Evolutionary conservation across 257 asterid species (phyloP), one percentile per base, ranked within the genome.

Genomic region (Lycium barbarum): DNA sequence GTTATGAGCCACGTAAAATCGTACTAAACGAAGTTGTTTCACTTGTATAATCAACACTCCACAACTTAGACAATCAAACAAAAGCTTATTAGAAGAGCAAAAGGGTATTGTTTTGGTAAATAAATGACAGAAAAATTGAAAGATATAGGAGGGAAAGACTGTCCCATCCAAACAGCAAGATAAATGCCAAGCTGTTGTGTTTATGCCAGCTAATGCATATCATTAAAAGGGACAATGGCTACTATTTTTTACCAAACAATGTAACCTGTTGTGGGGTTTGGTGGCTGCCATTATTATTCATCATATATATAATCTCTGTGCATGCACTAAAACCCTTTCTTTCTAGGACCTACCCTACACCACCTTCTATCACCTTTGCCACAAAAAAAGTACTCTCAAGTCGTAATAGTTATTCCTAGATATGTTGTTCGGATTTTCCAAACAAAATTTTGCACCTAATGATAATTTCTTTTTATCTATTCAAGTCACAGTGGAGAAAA

Each of bases 231-330:
- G 9, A 26, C 47, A 76, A 26, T 76, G 62, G 59, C 47, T 51
- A 76, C 82, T 51, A 45, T 14, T 49, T 76, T 78, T 53, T 53
- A 51, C 49, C 82, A 78, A 78, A 78, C 63, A 26, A 74, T 63
- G 65, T 78, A 78, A 78, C 53, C 63, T 53, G 15, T 26, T 33
- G 82, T 78, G 82, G 62, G 65, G 82, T 78, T 0, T 53, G 82
- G 65, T 53, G 33, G 33, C 14, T 78, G 47, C 82, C 65, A 78
- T 78, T 76, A 76, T 76, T 54, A 51, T 53, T 13, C 53, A 70
- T 68, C 76, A 68, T 15, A 13, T 49, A 49, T 74, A 74, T 12
- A 76, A 76, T 76, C 63, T 51, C 47, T 51, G 26, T 76, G 40
- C 14, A 26, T 76, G 82, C 82, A 76, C 9, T 76, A 51, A 3